phyloP scores from a whole-genome alignment of 768 basidiomycete genomes.

The Tricholoma sp. region DNA sequence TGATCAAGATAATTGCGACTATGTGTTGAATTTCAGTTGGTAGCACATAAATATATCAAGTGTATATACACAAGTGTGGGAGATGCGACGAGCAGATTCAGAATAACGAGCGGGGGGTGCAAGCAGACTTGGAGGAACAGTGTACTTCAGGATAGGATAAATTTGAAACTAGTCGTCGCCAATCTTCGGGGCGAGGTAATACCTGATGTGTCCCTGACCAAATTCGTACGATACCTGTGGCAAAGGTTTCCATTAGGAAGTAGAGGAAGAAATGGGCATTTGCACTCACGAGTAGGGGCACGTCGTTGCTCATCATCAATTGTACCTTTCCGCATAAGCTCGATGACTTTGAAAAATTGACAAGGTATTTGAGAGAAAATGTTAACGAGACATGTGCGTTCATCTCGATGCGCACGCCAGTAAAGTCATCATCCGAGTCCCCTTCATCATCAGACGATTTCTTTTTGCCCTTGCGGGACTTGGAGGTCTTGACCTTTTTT shows the following conservation, averaged over 20 bases:
- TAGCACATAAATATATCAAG: background rate
- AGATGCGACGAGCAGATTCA: background rate
- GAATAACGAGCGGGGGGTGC: background rate
- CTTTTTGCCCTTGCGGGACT: constrained; percentile 56
- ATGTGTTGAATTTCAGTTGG: background rate
- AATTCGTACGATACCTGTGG: constrained; percentile 83
- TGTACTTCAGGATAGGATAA: background rate
- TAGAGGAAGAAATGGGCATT: background rate
- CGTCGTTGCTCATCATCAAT: constrained; percentile 89
- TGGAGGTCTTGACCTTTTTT: constrained; percentile 42
- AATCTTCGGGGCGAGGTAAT: constrained; percentile 96
- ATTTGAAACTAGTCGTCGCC: constrained; percentile 51
- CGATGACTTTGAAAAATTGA: constrained; percentile 92
- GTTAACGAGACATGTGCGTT: constrained; percentile 88
- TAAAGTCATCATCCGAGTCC: constrained; percentile 40
- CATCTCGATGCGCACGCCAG: constrained; percentile 74
- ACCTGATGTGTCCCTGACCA: constrained; percentile 81
- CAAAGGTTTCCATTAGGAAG: background rate
- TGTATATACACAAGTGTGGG: background rate
- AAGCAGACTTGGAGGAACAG: background rate
- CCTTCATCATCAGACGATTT: constrained; percentile 31
- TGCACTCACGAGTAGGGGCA: constrained; percentile 76
- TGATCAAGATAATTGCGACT: background rate
- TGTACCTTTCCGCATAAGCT: constrained; percentile 67
- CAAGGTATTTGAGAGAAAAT: constrained; percentile 94